Evolutionary conservation across 2,329 filamentous ascomycete species (phyloP).

Genomic region (Tetracladium maxilliforme): DNA sequence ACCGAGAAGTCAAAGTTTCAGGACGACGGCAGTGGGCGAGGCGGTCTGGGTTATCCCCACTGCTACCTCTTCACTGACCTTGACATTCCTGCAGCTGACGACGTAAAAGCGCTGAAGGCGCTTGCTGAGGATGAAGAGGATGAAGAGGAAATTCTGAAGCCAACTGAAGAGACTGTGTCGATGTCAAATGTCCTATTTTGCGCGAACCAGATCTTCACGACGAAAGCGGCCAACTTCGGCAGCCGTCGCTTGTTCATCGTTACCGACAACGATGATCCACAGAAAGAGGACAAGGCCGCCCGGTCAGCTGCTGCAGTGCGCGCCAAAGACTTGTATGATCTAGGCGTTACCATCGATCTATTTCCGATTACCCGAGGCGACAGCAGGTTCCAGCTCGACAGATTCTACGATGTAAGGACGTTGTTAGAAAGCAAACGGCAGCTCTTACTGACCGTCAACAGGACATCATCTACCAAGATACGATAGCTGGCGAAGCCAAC

Average conservation of each 20-base stretch:
- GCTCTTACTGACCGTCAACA: constrained; percentile 18
- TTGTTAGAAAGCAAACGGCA: not conserved
- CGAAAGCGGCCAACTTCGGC: constrained; percentile 84
- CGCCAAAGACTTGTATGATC: constrained; percentile 88
- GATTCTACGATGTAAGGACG: constrained; percentile 72
- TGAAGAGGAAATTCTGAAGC: constrained; percentile 50
- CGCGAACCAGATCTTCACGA: constrained; percentile 92
- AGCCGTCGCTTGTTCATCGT: constrained; percentile 90
- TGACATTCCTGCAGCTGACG: constrained; percentile 71
- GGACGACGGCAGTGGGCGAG: constrained; percentile 39
- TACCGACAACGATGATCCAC: constrained; percentile 84
- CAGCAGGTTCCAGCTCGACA: constrained; percentile 62
- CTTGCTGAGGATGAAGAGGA: constrained; percentile 70
- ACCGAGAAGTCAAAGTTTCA: constrained; percentile 74
- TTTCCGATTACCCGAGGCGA: constrained; percentile 71
- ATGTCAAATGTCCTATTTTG: constrained; percentile 91
- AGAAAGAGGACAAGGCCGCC: constrained; percentile 54
- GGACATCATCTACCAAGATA: constrained; percentile 83
- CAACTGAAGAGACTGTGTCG: constrained; percentile 53
- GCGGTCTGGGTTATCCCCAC: constrained; percentile 61
- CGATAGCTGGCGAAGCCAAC: constrained; percentile 53
- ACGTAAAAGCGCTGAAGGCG: constrained; percentile 66
- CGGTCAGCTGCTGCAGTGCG: constrained; percentile 69
- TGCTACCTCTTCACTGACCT: constrained; percentile 87
- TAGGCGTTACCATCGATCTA: constrained; percentile 81